A percentile compares a stretch with the other conserved stretches of the same genome.
Conservation (phyloP, 2,329 filamentous ascomycete species). For the Hymenoscyphus occultus region DNA sequence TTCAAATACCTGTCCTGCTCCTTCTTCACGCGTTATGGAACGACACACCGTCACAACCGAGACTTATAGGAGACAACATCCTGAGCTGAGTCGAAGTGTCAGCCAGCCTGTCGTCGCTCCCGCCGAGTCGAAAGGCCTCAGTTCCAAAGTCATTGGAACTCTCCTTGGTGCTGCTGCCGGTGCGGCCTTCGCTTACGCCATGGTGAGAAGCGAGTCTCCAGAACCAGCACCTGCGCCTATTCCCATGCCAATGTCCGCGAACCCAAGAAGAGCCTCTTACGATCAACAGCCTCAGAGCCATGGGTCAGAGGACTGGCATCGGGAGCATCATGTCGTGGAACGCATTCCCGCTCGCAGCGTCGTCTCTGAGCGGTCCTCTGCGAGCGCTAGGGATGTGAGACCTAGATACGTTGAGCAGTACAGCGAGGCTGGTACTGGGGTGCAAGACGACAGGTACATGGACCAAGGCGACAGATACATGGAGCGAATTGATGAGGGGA, state of each 20-base stretch:
- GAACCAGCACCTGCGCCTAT: slow-evolving; percentile 13
- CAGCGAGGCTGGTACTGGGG: slow-evolving; percentile 5
- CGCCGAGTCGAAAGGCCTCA: slow-evolving; percentile 39
- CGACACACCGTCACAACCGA: slow-evolving; percentile 13
- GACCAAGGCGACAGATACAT: slow-evolving; percentile 9
- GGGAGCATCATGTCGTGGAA: slow-evolving; percentile 15
- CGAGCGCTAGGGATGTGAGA: slow-evolving; percentile 3
- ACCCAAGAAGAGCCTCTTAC: not conserved
- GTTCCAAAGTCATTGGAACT: slow-evolving; percentile 67
- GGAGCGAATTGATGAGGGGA: slow-evolving; percentile 21
- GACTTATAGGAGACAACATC: slow-evolving; percentile 11
- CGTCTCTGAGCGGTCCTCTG: slow-evolving; percentile 14
- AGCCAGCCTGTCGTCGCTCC: not conserved
- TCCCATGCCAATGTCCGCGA: slow-evolving; percentile 1
- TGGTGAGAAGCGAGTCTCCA: slow-evolving; percentile 56
- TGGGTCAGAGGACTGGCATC: not conserved
- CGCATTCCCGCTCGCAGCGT: slow-evolving; percentile 19
- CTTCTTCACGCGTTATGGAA: not conserved
- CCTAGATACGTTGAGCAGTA: slow-evolving; percentile 22
- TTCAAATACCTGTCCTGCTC: not conserved
- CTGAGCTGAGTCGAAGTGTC: not conserved
- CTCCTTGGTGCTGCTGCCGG: slow-evolving; percentile 77
- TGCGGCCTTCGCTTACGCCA: slow-evolving; percentile 72
- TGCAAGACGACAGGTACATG: slow-evolving; percentile 7
- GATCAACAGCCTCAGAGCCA: no score